Conservation (phyloP, 208 protist species). For the Trypanosoma cruzi region DNA sequence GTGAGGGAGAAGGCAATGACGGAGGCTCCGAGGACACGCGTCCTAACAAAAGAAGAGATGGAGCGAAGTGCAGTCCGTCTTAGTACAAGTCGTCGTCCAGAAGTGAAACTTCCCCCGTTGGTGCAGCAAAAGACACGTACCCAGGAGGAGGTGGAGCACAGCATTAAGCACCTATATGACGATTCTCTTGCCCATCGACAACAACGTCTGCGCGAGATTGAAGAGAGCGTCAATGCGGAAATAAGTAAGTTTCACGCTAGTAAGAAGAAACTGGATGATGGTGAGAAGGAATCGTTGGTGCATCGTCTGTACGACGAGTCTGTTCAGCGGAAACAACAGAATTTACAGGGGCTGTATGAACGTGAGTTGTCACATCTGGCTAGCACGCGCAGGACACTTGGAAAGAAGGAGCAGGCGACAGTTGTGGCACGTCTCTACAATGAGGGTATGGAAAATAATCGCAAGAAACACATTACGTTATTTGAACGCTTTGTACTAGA, state of each 20-base stretch:
- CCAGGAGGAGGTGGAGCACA: constrained; percentile 49
- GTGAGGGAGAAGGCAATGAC: constrained; percentile 14
- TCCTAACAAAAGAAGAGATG: constrained; percentile 62
- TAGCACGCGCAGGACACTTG: constrained; percentile 35
- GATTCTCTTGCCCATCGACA: constrained; percentile 67
- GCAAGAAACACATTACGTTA: constrained; percentile 71
- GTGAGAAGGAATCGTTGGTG: constrained; percentile 57
- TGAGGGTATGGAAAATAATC: constrained; percentile 76
- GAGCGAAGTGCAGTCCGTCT: constrained; percentile 77
- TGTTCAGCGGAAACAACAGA: constrained; percentile 49
- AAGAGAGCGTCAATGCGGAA: constrained; percentile 47
- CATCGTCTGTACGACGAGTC: constrained; percentile 74
- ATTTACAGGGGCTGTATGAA: constrained; percentile 48
- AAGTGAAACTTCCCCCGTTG: constrained; percentile 52
- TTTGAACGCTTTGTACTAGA: constrained; percentile 78
- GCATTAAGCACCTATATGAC: constrained; percentile 84
- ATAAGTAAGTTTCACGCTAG: constrained; percentile 43
- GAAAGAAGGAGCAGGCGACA: constrained; percentile 42
- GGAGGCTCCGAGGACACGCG: constrained; percentile 17
- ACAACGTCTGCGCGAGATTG: constrained; percentile 47
- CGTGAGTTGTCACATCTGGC: constrained; percentile 33
- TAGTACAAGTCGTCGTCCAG: constrained; percentile 29
- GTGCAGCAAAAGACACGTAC: constrained; percentile 42
- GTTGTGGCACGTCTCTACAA: constrained; percentile 63
- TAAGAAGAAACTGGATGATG: constrained; percentile 33